phyloP scores from a whole-genome alignment of 1,284 basidiomycete species.

The Sporisorium sorghi region DNA sequence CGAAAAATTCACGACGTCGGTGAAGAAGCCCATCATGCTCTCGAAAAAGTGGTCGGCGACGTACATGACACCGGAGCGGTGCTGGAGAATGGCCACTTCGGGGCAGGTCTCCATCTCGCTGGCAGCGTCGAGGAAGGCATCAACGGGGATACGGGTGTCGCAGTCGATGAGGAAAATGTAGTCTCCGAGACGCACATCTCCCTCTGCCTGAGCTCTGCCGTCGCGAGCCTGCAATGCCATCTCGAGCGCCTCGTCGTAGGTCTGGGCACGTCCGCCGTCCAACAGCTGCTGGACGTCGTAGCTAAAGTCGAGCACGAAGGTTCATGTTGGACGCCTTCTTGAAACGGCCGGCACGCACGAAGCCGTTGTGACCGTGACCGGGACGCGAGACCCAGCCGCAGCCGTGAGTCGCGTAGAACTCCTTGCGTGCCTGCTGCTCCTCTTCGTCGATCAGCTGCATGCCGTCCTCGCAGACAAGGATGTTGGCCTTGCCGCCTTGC shows the following conservation, averaged over 20 bases:
- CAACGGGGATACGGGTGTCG: slow-evolving; percentile 84
- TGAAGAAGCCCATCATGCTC: slow-evolving; percentile 83
- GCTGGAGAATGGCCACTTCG: slow-evolving; percentile 83
- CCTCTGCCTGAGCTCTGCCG: slow-evolving; percentile 67
- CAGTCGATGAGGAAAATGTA: slow-evolving; percentile 73
- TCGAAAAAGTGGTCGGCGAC: slow-evolving; percentile 87
- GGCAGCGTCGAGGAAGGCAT: slow-evolving; percentile 85
- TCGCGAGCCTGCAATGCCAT: slow-evolving; percentile 71
- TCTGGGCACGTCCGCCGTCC: slow-evolving; percentile 61
- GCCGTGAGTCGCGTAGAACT: slow-evolving; percentile 80
- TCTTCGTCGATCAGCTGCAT: slow-evolving; percentile 75
- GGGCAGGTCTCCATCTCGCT: slow-evolving; percentile 81
- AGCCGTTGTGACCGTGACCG: slow-evolving; percentile 77
- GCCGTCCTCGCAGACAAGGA: slow-evolving; percentile 83
- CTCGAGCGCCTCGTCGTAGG: slow-evolving; percentile 37
- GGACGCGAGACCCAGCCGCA: slow-evolving; percentile 87
- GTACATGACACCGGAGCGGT: slow-evolving; percentile 84
- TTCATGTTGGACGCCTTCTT: slow-evolving; percentile 92
- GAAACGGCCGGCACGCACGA: slow-evolving; percentile 83
- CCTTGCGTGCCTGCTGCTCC: slow-evolving; percentile 77
- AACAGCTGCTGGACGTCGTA: slow-evolving; percentile 82
- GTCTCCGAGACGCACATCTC: slow-evolving; percentile 50
- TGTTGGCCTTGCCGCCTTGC: slow-evolving; percentile 81
- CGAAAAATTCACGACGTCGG: slow-evolving; percentile 39
- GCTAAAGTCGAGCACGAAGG: slow-evolving; percentile 86